Evolutionary conservation across 2,329 filamentous ascomycete genomes (phyloP), one percentile per base, ranked within the genome.

Genomic region (Pseudocercospora macadamiae): DNA sequence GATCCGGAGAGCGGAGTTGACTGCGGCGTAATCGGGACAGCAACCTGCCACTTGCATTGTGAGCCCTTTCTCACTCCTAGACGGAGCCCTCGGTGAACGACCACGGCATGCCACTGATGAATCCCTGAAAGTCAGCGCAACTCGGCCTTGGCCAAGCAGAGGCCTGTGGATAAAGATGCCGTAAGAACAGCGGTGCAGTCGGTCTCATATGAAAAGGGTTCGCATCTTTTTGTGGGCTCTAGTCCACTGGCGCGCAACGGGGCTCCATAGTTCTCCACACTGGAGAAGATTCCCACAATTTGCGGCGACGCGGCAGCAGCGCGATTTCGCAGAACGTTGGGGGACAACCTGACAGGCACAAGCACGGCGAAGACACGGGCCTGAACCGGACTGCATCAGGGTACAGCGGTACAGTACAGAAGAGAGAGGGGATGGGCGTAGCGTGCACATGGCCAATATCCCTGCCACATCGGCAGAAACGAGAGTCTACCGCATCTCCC

Each of bases 401-500:
- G 37, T 25, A 45, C 42, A 45, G 42, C 42, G 42, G 42, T 45
- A 45, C 42, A 45, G 42, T 23, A 12, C 6, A 12, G 28, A 12
- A 32, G 28, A 32, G 42, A 25, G 42, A 45, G 42, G 21, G 42
- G 42, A 25, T 19, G 28, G 16, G 39, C 16, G 21, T 42, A 16
- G 37, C n/a, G 37, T 42, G 37, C 37, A 18, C 37, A 44, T 23
- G 39, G 39, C 39, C 39, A 21, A 16, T 9, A 44, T 44, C 39
- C 39, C 39, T 44, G 39, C 39, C 39, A 44, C 39, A n/a, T n/a
- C 39, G 23, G 16, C 4, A 16, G 42, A 18, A 26, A 16, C 12
- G 28, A 32, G 28, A 32, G 45, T 49, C 6, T 30, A 18, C 45
- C 45, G 45, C 45, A 49, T 28, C 45, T 49, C 26, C 45, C 45